Conservation (phyloP, 1,284 basidiomycete genomes). For the Austropuccinia psidii region DNA sequence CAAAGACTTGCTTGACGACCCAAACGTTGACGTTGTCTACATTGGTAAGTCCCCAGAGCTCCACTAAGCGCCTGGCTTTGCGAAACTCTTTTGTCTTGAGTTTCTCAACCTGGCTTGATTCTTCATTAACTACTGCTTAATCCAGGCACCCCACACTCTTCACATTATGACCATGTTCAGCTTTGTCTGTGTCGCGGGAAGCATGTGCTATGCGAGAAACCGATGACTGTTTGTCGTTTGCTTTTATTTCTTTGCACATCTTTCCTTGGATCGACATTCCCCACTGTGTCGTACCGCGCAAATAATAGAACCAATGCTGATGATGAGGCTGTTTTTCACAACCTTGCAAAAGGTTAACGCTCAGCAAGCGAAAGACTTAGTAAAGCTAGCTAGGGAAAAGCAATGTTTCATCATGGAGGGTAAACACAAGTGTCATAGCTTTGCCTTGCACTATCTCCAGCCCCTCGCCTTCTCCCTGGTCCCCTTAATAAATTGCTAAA, state of each 20-base stretch:
- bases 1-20: slow-evolving; percentile 64
- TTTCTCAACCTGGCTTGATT: too few relatives aligned
- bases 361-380: slow-evolving; percentile 55
- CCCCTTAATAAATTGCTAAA: neutral
- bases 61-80: too few relatives aligned
- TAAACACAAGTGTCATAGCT: too few relatives aligned
- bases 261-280: neutral
- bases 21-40: slow-evolving; percentile 52
- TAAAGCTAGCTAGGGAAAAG: slow-evolving; percentile 59
- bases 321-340: too few relatives aligned
- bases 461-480: too few relatives aligned
- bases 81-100: too few relatives aligned
- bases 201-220: slow-evolving; percentile 58
- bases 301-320: neutral
- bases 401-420: slow-evolving; percentile 52
- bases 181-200: slow-evolving; percentile 71
- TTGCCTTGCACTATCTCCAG: too few relatives aligned
- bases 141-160: slow-evolving; percentile 64
- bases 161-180: slow-evolving; percentile 70
- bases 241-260: slow-evolving; percentile 41
- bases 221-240: slow-evolving; percentile 10
- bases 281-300: slow-evolving; percentile 15
- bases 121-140: too few relatives aligned
- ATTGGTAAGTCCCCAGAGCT: slow-evolving; percentile 55
- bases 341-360: slow-evolving; percentile 50